Evolutionary conservation across 495 filamentous ascomycete genomes (phyloP).

Genomic region (Tetracladium marchalianum): DNA sequence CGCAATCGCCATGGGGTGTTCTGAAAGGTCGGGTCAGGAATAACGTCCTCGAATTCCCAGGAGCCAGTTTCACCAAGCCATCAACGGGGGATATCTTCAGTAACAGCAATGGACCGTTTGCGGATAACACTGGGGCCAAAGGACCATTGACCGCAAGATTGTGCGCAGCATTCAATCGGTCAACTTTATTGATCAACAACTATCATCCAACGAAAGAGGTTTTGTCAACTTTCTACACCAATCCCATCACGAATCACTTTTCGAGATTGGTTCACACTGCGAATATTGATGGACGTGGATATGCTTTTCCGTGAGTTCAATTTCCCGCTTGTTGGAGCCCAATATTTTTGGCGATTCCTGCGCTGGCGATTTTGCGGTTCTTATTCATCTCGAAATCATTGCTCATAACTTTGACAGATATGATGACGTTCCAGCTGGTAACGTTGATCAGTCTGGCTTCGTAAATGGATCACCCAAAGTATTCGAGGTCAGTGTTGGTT

Average conservation of each 20-base stretch:
- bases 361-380: too few relatives aligned
- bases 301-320: slow-evolving; percentile 58
- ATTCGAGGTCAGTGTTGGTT: slow-evolving; percentile 13
- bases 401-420: too few relatives aligned
- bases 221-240: slow-evolving; percentile 48
- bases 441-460: slow-evolving; percentile 50
- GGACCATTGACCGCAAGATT: slow-evolving; percentile 49
- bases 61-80: slow-evolving; percentile 43
- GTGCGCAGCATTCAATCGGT: slow-evolving; percentile 59
- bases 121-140: slow-evolving; percentile 29
- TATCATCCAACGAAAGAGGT: slow-evolving; percentile 41
- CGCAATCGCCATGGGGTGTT: slow-evolving; percentile 24
- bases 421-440: slow-evolving; percentile 57
- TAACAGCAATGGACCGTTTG: slow-evolving; percentile 60
- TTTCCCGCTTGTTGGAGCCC: slow-evolving; percentile 19
- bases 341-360: slow-evolving; percentile 7
- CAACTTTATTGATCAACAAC: slow-evolving; percentile 42
- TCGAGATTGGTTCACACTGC: slow-evolving; percentile 53
- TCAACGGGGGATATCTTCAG: slow-evolving; percentile 55
- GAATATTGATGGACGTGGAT: slow-evolving; percentile 53
- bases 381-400: too few relatives aligned
- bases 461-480: slow-evolving; percentile 14
- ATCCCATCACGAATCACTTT: slow-evolving; percentile 59
- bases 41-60: slow-evolving; percentile 31
- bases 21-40: slow-evolving; percentile 41